phyloP scores from a whole-genome alignment of 108 stramenopile species.

The Nitzschia sp. region DNA sequence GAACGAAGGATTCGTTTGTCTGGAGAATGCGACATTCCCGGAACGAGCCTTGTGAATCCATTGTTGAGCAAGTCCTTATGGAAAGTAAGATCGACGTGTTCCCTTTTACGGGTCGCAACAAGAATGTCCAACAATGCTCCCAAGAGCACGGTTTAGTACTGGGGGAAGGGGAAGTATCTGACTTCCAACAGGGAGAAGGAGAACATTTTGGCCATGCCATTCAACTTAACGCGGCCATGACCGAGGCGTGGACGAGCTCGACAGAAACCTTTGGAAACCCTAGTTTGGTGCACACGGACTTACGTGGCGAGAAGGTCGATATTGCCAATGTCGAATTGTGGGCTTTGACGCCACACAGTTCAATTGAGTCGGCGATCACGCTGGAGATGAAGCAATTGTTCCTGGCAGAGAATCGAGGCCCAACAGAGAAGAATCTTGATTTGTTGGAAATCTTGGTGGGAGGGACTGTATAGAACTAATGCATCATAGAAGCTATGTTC shows the following conservation, averaged over 20 bases:
- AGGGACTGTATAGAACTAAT: constrained; percentile 6
- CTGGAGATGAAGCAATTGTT: constrained; percentile 44
- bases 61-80: constrained; percentile 63
- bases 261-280: constrained; percentile 82
- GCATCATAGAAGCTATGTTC: not conserved
- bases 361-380: constrained; percentile 48
- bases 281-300: constrained; percentile 35
- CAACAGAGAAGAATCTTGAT: constrained; percentile 31
- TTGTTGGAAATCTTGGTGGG: constrained; percentile 44
- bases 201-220: constrained; percentile 60
- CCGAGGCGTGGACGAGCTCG: constrained; percentile 59
- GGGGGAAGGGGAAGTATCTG: constrained; percentile 55
- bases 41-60: constrained; percentile 43
- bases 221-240: constrained; percentile 48
- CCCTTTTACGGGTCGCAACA: constrained; percentile 63
- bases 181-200: constrained; percentile 8
- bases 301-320: constrained; percentile 51
- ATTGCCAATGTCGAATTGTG: constrained; percentile 76
- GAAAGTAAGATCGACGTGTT: constrained; percentile 77
- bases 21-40: constrained; percentile 77
- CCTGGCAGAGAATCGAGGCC: constrained; percentile 18
- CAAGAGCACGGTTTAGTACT: constrained; percentile 58
- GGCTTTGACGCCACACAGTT: constrained; percentile 65
- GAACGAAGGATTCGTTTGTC: constrained; percentile 65
- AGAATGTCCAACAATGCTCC: constrained; percentile 63